phyloP scores from a whole-genome alignment of 1,284 basidiomycete species.

The Sphaerobolus stellatus region DNA sequence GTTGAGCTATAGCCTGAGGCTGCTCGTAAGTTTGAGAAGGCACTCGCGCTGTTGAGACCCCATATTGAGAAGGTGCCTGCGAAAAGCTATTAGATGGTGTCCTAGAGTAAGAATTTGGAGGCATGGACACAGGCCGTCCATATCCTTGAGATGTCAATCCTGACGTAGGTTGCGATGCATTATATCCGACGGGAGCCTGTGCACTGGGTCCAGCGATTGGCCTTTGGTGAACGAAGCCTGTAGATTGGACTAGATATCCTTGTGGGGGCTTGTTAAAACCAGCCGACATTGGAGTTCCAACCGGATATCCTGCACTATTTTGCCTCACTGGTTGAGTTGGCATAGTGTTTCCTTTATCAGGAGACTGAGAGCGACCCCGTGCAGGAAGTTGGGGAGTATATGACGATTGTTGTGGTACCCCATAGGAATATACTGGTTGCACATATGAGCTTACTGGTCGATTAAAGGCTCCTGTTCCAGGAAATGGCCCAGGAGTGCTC shows the following conservation, averaged over 20 bases:
- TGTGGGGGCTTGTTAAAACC: background rate
- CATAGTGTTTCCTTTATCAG: conserved; percentile 9
- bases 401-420: no score
- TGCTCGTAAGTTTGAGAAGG: conserved; percentile 1
- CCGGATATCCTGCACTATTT: no score
- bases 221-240: conserved; percentile 1
- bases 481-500: conserved; percentile 11
- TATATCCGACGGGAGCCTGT: no score
- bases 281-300: conserved; percentile 6
- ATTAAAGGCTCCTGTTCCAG: conserved; percentile 10
- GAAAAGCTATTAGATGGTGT: no score
- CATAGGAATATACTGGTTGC: no score
- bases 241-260: conserved; percentile 2
- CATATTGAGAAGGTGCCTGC: background rate
- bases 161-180: no score
- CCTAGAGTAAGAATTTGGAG: no score
- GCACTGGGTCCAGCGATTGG: background rate
- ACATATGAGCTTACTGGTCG: no score
- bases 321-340: no score
- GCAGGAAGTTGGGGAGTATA: no score
- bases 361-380: conserved; percentile 8
- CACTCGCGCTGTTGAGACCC: background rate
- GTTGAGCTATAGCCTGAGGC: background rate
- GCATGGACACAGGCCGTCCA: background rate
- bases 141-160: conserved; percentile 3